Evolutionary conservation across 495 filamentous ascomycete genomes (phyloP), one percentile per base, ranked within the genome.

Genomic region (Aspergillus avenaceus): DNA sequence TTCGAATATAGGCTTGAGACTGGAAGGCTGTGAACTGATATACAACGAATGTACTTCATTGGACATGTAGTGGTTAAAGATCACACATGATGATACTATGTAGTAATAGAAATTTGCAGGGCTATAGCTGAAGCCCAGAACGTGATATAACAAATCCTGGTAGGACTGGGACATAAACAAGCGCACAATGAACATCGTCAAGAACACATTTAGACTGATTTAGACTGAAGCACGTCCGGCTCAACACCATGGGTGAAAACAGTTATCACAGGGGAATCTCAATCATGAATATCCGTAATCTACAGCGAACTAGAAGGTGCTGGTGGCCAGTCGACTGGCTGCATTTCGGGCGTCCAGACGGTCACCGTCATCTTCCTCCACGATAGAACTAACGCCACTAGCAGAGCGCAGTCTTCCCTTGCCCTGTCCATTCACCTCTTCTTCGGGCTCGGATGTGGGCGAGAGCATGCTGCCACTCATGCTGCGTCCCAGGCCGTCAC

Each of bases 261-360:
- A 24, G 16, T 25, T 26, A 34, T 53, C 54, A 45, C 53, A 49
- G 55, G 56, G 55, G 56, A 62, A 62, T 59, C 60, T 54, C 56
- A 45, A 59, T 50, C 55, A 59, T 50, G 49, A 45, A 60, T 47
- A 49, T 51, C 54, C 59, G 54, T 62, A 57, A 52, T 62, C 45
- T 62, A 62, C 56, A 62, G 44, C 21, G n/a, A 37, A 48, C 14
- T 61, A 97, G 67, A 97, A 98, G 14, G 91, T 96, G 72, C 90
- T 96, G 41, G 89, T 85, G 25, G 93, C 93, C 70, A 99, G 75
- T 59, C 93, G 82, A 66, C 87, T 95, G 21, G 93, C 93, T 25
- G 93, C 93, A 71, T 97, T 97, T 65, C 86, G 82, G 16, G 93
- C 93, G 76, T 99, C 93, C 44, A 97, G 83, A 50, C 91, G 78